phyloP scores from a whole-genome alignment of 2,329 filamentous ascomycete genomes.

The Ceratocystiopsis minuta region DNA sequence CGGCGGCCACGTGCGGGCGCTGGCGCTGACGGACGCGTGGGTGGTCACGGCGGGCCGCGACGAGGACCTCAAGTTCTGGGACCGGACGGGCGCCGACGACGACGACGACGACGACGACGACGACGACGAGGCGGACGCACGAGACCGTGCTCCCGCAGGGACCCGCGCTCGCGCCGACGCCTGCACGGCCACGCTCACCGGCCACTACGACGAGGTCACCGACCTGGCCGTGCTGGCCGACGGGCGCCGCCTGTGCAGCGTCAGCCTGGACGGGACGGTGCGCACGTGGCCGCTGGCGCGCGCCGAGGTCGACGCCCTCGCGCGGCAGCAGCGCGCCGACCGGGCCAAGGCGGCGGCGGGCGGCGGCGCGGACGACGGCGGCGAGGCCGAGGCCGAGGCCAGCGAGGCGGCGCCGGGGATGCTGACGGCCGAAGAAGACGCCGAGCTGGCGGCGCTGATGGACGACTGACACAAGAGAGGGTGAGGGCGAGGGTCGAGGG shows the following conservation, averaged over 20 bases:
- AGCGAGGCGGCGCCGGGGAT: constrained; percentile 27
- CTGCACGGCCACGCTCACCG: constrained; percentile 53
- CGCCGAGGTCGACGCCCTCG: constrained; percentile 32
- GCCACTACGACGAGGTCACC: constrained; percentile 89
- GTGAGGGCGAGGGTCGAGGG: too few species aligned
- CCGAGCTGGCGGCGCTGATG: constrained; percentile 82
- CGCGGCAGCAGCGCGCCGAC: constrained; percentile 29
- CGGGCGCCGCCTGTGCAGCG: constrained; percentile 47
- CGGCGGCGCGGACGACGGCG: constrained; percentile 50
- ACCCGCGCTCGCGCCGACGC: too few species aligned
- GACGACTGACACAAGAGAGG: constrained; percentile 30
- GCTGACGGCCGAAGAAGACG: constrained; percentile 75
- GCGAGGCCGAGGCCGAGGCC: constrained; percentile 37
- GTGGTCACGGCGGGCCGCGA: constrained; percentile 78
- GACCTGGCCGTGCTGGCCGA: constrained; percentile 48
- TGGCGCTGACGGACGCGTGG: constrained; percentile 59
- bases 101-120: constrained; percentile 84
- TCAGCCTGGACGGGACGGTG: constrained; percentile 78
- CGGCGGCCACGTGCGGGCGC: constrained; percentile 76
- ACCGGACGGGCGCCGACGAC: constrained; percentile 55
- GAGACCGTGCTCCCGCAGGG: too few species aligned
- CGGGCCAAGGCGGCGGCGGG: constrained; percentile 22
- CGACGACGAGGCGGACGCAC: constrained; percentile 47
- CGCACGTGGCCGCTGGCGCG: constrained; percentile 63
- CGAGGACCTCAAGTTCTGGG: constrained; percentile 85